These are phyloP conservation scores for Termitomyces sp. DNA, from an alignment of 768 basidiomycete species.

Conservation along the genomic window DNA sequence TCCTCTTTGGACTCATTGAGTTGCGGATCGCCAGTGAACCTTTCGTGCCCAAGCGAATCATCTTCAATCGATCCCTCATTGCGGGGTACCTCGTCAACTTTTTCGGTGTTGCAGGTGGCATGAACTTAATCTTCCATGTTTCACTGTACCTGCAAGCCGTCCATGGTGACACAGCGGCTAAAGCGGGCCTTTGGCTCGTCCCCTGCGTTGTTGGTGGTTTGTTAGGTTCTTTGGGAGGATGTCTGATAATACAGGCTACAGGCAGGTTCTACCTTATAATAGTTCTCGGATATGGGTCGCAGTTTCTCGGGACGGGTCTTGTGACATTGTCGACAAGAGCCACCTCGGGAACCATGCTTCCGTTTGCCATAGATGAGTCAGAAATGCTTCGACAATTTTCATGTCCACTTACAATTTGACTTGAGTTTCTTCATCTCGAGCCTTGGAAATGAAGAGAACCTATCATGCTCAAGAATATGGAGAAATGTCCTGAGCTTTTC, in stretches of 20 bases:
- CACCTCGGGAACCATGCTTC: constrained; percentile 32
- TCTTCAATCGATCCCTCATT: constrained; percentile 46
- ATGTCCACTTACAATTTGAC: background rate
- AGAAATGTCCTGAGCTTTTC: background rate
- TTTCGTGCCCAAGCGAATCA: constrained; percentile 56
- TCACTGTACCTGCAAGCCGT: constrained; percentile 63
- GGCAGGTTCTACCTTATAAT: constrained; percentile 58
- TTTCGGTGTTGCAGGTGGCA: constrained; percentile 45
- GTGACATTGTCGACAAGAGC: constrained; percentile 42
- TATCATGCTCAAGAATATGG: no score
- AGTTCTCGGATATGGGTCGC: constrained; percentile 36
- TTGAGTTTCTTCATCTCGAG: constrained; percentile 35
- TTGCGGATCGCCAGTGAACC: constrained; percentile 53
- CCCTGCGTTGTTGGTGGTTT: constrained; percentile 46
- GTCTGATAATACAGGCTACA: constrained; percentile 55
- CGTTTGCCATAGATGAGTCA: constrained; percentile 41
- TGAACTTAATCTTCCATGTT: constrained; percentile 50
- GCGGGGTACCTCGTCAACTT: constrained; percentile 60
- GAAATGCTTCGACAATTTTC: background rate
- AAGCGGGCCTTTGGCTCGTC: constrained; percentile 53
- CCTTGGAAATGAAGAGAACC: constrained; percentile 37
- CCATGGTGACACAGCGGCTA: constrained; percentile 41
- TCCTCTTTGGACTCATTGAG: constrained; percentile 47
- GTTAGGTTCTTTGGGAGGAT: constrained; percentile 48
- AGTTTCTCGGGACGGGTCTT: constrained; percentile 37